Evolutionary conservation across 495 filamentous ascomycete genomes (phyloP).

Genomic region (Halenospora varia): DNA sequence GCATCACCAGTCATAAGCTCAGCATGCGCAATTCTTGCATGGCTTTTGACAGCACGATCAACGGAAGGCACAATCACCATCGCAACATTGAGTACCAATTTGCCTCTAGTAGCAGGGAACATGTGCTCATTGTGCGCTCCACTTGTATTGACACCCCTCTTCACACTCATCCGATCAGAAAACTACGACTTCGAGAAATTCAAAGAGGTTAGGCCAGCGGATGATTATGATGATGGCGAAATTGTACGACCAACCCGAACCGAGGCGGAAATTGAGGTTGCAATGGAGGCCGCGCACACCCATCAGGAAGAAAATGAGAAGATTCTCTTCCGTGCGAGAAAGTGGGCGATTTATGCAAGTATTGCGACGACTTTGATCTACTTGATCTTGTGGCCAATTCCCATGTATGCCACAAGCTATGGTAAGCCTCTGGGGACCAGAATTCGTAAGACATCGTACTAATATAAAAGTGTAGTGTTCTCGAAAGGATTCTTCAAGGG

Average conservation of each 20-base stretch:
- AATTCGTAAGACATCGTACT: background rate
- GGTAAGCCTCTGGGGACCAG: conserved; percentile 4
- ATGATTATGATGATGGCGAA: conserved; percentile 28
- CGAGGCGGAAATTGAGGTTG: background rate
- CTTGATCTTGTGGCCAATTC: conserved; percentile 87
- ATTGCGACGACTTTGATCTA: conserved; percentile 65
- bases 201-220: conserved; percentile 73
- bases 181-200: conserved; percentile 88
- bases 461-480: conserved; percentile 33
- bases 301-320: background rate
- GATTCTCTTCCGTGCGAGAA: background rate
- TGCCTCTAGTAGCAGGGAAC: conserved; percentile 84
- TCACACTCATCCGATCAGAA: conserved; percentile 59
- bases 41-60: conserved; percentile 81
- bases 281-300: background rate
- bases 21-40: conserved; percentile 71
- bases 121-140: conserved; percentile 70
- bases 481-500: conserved; percentile 74
- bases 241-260: background rate
- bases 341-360: background rate
- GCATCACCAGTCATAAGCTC: conserved; percentile 64
- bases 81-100: conserved; percentile 69
- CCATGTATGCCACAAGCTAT: conserved; percentile 80
- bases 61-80: conserved; percentile 70
- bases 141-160: conserved; percentile 66